Conservation (phyloP, 1,284 basidiomycete species). For the Butyriboletus appendiculatus region DNA sequence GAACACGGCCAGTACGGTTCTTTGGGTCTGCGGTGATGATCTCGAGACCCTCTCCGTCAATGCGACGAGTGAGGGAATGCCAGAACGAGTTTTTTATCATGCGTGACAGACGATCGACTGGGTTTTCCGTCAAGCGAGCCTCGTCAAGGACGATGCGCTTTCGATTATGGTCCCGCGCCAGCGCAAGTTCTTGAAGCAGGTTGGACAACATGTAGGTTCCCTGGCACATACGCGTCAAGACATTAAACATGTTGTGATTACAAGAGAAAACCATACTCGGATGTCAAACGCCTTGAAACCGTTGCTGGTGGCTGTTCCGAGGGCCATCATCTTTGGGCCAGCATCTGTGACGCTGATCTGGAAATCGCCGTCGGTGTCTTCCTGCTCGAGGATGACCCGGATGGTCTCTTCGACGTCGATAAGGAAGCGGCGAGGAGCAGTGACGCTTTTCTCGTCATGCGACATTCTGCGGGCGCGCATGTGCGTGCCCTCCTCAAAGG, state of each 20-base stretch:
- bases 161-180: constrained; percentile 93
- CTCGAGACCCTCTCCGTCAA: constrained; percentile 96
- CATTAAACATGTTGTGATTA: background rate
- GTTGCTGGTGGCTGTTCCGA: constrained; percentile 96
- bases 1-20: constrained; percentile 84
- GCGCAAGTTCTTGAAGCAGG: constrained; percentile 96
- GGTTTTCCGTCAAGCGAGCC: constrained; percentile 94
- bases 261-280: constrained; percentile 55
- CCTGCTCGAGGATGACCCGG: constrained; percentile 93
- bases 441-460: constrained; percentile 79
- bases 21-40: constrained; percentile 97
- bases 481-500: constrained; percentile 77
- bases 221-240: constrained; percentile 41
- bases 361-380: constrained; percentile 97
- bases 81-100: constrained; percentile 99
- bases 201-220: constrained; percentile 99
- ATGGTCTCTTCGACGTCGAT: constrained; percentile 99
- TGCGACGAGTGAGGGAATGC: constrained; percentile 95
- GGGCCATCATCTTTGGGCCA: constrained; percentile 93
- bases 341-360: constrained; percentile 97
- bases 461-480: constrained; percentile 76
- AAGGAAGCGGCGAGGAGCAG: constrained; percentile 82
- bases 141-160: constrained; percentile 99
- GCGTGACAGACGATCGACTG: constrained; percentile 92
- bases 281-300: constrained; percentile 98